Evolutionary conservation across 805 yeast genomes (phyloP).

Genomic region (Clavispora fructus): DNA sequence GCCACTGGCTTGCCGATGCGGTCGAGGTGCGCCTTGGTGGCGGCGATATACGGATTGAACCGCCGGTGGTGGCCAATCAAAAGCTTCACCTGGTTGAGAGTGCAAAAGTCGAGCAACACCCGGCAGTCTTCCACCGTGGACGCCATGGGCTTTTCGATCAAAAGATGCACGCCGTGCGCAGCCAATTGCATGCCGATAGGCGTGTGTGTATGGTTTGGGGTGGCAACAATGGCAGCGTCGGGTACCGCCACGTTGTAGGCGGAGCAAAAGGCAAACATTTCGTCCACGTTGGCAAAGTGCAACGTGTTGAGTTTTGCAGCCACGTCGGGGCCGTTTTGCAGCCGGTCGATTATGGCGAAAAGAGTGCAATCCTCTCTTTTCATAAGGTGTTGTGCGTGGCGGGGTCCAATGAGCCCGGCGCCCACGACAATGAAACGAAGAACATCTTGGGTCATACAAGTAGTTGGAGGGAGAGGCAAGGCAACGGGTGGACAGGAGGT

Average conservation of each 20-base stretch:
- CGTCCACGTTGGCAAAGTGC: conserved; percentile 16
- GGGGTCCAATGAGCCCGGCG: conserved; percentile 25
- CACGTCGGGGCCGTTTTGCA: conserved; percentile 15
- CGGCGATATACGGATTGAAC: conserved; percentile 37
- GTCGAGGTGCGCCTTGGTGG: conserved; percentile 29
- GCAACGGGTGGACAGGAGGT: not conserved
- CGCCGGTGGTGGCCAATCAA: conserved; percentile 40
- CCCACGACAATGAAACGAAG: conserved; percentile 18
- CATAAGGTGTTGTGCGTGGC: conserved; percentile 21
- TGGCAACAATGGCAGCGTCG: conserved; percentile 36
- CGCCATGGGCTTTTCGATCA: conserved; percentile 39
- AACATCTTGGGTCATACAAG: not conserved
- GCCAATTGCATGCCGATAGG: conserved; percentile 30
- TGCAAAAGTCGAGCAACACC: conserved; percentile 25
- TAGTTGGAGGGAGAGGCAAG: not conserved
- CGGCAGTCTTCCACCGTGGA: conserved; percentile 30
- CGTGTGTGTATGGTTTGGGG: conserved; percentile 40
- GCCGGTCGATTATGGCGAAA: conserved; percentile 24
- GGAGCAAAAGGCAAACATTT: conserved; percentile 17
- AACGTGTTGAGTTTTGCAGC: conserved; percentile 14
- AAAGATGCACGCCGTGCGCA: conserved; percentile 28
- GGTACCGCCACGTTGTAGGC: conserved; percentile 20
- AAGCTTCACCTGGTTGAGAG: conserved; percentile 21
- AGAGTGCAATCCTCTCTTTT: conserved; percentile 17
- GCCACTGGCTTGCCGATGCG: conserved; percentile 31